These are phyloP conservation scores for Hortaea werneckii DNA, from an alignment of 2,329 filamentous ascomycete genomes.

Conservation along the genomic window DNA sequence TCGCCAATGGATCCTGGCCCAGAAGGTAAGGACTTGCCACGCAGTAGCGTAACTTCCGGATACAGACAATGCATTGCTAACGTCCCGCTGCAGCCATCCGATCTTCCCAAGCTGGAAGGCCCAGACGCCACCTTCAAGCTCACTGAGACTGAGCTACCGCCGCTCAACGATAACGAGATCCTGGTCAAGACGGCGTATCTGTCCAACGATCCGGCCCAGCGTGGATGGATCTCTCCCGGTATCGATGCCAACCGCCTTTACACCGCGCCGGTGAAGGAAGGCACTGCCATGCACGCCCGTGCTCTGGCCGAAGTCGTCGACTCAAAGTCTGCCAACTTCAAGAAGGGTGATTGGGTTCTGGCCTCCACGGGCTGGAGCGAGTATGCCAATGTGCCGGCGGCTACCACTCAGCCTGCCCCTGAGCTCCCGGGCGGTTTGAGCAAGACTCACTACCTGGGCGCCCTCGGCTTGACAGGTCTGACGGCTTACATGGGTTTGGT, in stretches of 20 bases:
- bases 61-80: background rate
- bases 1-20: constrained; percentile 34
- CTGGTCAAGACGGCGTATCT: constrained; percentile 39
- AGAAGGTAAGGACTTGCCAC: constrained; percentile 19
- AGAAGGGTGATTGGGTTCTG: constrained; percentile 27
- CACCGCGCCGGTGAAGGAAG: constrained; percentile 33
- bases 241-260: constrained; percentile 35
- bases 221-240: constrained; percentile 34
- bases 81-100: constrained; percentile 17
- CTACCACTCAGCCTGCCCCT: constrained; percentile 13
- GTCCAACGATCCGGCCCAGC: constrained; percentile 45
- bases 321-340: constrained; percentile 21
- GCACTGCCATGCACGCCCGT: constrained; percentile 30
- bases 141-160: constrained; percentile 17
- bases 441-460: constrained; percentile 19
- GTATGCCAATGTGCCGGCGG: constrained; percentile 25
- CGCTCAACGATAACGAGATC: constrained; percentile 29
- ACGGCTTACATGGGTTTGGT: constrained; percentile 69
- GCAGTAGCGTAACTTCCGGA: background rate
- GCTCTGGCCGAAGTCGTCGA: constrained; percentile 30
- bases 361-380: constrained; percentile 31
- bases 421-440: constrained; percentile 14
- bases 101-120: constrained; percentile 27
- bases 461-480: constrained; percentile 53
- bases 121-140: constrained; percentile 32